phyloP scores from a whole-genome alignment of 2,329 filamentous ascomycete species.

The Thelonectria olida region DNA sequence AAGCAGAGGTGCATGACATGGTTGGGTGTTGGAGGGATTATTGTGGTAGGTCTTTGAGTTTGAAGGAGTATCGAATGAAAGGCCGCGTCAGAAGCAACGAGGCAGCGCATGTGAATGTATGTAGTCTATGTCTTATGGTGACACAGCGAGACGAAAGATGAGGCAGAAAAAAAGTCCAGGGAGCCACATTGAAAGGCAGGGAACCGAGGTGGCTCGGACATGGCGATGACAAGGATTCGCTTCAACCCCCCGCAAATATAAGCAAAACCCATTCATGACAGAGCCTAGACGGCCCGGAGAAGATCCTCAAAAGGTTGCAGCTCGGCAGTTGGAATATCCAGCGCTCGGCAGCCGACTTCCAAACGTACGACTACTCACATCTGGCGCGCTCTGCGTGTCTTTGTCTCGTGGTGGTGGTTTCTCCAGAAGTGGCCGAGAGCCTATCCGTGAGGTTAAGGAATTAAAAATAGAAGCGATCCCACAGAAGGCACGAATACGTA shows the following conservation, averaged over 20 bases:
- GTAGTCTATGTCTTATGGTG: too few species aligned
- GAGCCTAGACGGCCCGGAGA: background rate
- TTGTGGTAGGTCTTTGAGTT: too few species aligned
- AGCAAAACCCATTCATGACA: too few species aligned
- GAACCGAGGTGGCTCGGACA: background rate
- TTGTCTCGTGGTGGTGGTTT: background rate
- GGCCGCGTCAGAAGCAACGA: background rate
- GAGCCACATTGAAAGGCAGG: background rate
- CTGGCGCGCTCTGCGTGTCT: background rate
- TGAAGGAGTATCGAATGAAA: background rate
- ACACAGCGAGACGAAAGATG: too few species aligned
- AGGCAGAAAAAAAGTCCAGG: too few species aligned
- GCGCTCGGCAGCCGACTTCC: background rate
- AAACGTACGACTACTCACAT: background rate
- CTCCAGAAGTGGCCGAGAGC: background rate
- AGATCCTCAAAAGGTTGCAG: conserved; percentile 1
- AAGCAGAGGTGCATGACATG: conserved; percentile 2
- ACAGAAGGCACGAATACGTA: background rate
- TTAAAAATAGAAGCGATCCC: conserved; percentile 13
- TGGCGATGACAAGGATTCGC: background rate
- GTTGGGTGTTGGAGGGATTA: too few species aligned
- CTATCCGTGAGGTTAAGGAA: background rate
- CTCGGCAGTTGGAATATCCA: conserved; percentile 8
- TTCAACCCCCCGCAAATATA: too few species aligned
- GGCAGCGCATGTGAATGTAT: too few species aligned